Base-by-base conservation (phyloP, 768 basidiomycete genomes). In the Boletus bicolor region DNA sequence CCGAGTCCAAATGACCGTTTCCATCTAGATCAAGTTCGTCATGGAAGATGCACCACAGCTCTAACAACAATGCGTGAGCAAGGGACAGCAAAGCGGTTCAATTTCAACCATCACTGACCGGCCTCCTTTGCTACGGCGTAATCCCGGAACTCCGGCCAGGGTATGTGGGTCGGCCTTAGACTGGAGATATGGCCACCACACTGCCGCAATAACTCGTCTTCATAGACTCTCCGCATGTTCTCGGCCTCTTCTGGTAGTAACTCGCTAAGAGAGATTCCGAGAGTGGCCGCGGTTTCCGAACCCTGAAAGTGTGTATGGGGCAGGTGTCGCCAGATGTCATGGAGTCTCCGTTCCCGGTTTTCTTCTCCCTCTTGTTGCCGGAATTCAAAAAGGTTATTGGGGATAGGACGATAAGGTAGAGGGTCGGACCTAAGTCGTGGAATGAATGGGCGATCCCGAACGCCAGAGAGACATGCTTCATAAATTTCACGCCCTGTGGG, bases 21-120 rank as follows among this genome's bases (percentile, higher is more conserved):
- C 89, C 82, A 65, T 97, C 93, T 57, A 93, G 76, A 74, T 96
- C 95, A 47, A 97, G 80, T 64, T 94, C 89, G 66, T 93, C 80
- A 60, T 91, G 91, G 72, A 97, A 97, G 53, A 94, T 85, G 49
- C 82, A 77, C 95, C 95, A 97, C 21, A 97, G 77, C 72, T 96
- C 93, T 92, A 54, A 47, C 42, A 54, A 49, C 44, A 52, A 55
- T 51, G 44, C 14, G 46, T 60, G 56, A 70, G 59, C 38, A 48
- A 58, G 56, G 61, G 37, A 58, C 44, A 21, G 30, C 56, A 48
- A 49, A 35, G 56, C 21, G 48, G 58, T 43, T 58, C 49, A 56
- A 57, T 34, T 55, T 52, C 41, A 54, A 39, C 34, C 46, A 50
- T 55, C 54, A 79, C 82, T 65, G 67, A 87, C 91, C 92, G 51